phyloP scores from a whole-genome alignment of 2,329 filamentous ascomycete genomes.

The Aspergillus bombycis region DNA sequence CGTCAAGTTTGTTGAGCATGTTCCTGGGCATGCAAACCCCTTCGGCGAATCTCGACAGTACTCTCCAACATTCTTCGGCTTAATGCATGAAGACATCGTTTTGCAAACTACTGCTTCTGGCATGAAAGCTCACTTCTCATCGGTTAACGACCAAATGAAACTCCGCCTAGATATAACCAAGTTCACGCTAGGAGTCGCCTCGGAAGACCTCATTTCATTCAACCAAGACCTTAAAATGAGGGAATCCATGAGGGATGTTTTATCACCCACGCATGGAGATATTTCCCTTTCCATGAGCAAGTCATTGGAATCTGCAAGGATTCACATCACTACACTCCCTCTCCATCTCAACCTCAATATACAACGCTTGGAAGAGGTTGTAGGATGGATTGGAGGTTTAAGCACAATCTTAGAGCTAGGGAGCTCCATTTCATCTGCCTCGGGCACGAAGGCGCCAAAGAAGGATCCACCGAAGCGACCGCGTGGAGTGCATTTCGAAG shows the following conservation, averaged over 20 bases:
- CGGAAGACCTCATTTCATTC: constrained; percentile 57
- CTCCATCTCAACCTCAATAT: constrained; percentile 77
- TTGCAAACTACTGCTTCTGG: constrained; percentile 34
- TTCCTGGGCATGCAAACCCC: constrained; percentile 34
- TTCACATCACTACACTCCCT: constrained; percentile 75
- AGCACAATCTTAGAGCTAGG: constrained; percentile 90
- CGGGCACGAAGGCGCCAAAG: constrained; percentile 51
- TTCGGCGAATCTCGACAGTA: constrained; percentile 13
- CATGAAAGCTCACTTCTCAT: constrained; percentile 28
- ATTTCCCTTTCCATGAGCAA: constrained; percentile 42
- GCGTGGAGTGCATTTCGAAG: constrained; percentile 62
- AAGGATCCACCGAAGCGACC: constrained; percentile 36
- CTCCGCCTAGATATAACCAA: constrained; percentile 41
- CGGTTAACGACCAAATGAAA: constrained; percentile 25
- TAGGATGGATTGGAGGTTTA: constrained; percentile 86
- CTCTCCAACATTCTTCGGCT: constrained; percentile 22
- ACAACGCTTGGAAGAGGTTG: constrained; percentile 79
- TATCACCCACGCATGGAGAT: constrained; percentile 41
- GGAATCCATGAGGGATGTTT: constrained; percentile 47
- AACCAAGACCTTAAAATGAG: constrained; percentile 51
- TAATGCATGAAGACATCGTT: constrained; percentile 36
- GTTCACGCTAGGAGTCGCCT: constrained; percentile 52
- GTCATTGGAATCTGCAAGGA: constrained; percentile 33
- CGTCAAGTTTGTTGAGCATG: constrained; percentile 42
- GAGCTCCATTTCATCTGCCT: constrained; percentile 76